Evolutionary conservation across 306 rosid species (phyloP).

Genomic region (Malus fusca): DNA sequence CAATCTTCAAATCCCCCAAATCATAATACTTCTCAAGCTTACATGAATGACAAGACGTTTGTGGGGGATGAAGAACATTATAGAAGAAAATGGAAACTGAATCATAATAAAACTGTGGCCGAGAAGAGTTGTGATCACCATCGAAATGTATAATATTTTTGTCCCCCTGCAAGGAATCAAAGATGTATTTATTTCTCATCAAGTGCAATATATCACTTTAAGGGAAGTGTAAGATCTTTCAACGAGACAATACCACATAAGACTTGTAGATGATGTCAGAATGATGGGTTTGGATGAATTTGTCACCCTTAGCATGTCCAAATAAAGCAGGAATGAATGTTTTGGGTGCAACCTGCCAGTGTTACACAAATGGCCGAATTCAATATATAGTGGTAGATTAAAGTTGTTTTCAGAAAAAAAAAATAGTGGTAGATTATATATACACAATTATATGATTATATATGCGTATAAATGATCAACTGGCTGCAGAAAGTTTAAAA

Average conservation of each 20-base stretch:
- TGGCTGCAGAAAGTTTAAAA: not conserved
- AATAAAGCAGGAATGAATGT: slow-evolving; percentile 84
- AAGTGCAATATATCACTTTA: not conserved
- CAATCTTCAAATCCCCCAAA: slow-evolving; percentile 61
- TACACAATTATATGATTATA: not conserved
- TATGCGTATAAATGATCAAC: not conserved
- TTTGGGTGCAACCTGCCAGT: slow-evolving; percentile 68
- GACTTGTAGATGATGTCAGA: slow-evolving; percentile 60
- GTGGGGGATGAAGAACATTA: slow-evolving; percentile 86
- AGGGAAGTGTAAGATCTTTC: slow-evolving; percentile 4
- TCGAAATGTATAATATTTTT: slow-evolving; percentile 73
- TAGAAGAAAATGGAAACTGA: slow-evolving; percentile 86
- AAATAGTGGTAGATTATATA: not conserved
- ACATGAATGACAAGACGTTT: slow-evolving; percentile 28
- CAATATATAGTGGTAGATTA: not conserved
- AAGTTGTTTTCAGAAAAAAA: not conserved
- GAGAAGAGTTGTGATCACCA: slow-evolving; percentile 94
- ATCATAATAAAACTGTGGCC: slow-evolving; percentile 88
- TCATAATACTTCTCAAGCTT: slow-evolving; percentile 71
- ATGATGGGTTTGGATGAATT: slow-evolving; percentile 76
- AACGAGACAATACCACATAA: slow-evolving; percentile 50
- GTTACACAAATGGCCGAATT: not conserved
- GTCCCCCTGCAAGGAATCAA: slow-evolving; percentile 62
- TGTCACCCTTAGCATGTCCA: slow-evolving; percentile 84
- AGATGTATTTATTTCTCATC: slow-evolving; percentile 10